phyloP scores from a whole-genome alignment of 208 protist species.

The Cochliopodium minus region DNA sequence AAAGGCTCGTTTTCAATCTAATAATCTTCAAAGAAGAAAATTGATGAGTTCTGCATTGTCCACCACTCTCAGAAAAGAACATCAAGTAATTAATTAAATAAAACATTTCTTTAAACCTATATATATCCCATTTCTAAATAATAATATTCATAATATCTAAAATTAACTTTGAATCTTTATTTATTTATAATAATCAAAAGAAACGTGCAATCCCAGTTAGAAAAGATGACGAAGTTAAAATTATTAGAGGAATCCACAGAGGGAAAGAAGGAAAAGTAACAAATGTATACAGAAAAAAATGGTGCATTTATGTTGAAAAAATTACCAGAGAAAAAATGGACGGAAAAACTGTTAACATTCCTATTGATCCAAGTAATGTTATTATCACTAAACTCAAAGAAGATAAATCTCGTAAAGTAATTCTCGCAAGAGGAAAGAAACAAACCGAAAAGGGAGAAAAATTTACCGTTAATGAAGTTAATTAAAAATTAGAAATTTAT shows the following conservation, averaged over 20 bases:
- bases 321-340: constrained; percentile 86
- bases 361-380: constrained; percentile 94
- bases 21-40: constrained; percentile 76
- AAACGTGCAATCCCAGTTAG: constrained; percentile 87
- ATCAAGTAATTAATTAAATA: constrained; percentile 63
- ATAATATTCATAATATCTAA: constrained; percentile 16
- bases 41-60: constrained; percentile 92
- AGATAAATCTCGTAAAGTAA: constrained; percentile 85
- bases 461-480: too few species aligned
- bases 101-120: too few species aligned
- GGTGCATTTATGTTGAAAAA: constrained; percentile 95
- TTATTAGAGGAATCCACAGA: constrained; percentile 85
- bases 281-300: constrained; percentile 91
- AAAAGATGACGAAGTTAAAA: constrained; percentile 90
- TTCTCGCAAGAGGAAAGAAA: constrained; percentile 81
- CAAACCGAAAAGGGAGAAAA: too few species aligned
- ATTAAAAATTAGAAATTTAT: too few species aligned
- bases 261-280: constrained; percentile 84
- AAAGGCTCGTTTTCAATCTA: constrained; percentile 96
- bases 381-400: constrained; percentile 97
- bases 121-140: constrained; percentile 6
- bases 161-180: too few species aligned
- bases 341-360: constrained; percentile 67
- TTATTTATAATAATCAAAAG: too few species aligned
- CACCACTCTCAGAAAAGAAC: constrained; percentile 92